Evolutionary conservation across 176 grass and related monocot species (phyloP).

Genomic region (maize (Zea mays)): Zm-B73-REFERENCE-NAM-5.0 NC_050103.1:164688001-164688500

Average conservation of each 20-base stretch:
- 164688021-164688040: too few species aligned
- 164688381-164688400: conserved; percentile 1
- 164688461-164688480: not conserved
- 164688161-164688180: conserved; percentile 88
- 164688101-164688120: too few species aligned
- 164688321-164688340: conserved; percentile 9
- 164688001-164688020: not conserved
- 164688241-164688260: conserved; percentile 18
- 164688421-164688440: not conserved
- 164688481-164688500: not conserved
- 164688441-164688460: not conserved
- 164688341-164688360: conserved; percentile 11
- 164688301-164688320: conserved; percentile 29
- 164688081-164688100: too few species aligned
- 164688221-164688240: not conserved
- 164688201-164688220: not conserved
- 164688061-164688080: too few species aligned
- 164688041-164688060: too few species aligned
- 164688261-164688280: not conserved
- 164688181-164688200: conserved; percentile 48
- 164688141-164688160: conserved; percentile 87
- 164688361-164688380: conserved; percentile 1
- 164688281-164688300: conserved; percentile 10
- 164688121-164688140: conserved; percentile 89
- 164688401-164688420: conserved; percentile 19